Evolutionary conservation across 2,329 filamentous ascomycete genomes (phyloP), one percentile per base, ranked within the genome.

Genomic region (Epicoccum nigrum): DNA sequence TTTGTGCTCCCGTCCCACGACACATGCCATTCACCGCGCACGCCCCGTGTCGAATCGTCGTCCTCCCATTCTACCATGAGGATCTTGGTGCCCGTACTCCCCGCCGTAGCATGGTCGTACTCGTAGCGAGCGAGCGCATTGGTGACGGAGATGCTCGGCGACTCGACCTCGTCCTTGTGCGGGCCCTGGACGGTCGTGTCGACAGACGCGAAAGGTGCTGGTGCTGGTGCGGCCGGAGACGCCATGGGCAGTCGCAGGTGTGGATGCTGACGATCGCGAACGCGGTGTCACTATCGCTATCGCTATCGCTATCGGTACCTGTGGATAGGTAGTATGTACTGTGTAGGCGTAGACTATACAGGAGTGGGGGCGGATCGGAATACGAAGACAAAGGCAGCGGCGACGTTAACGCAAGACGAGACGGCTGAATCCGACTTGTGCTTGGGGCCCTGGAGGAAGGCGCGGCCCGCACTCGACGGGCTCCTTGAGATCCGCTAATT

Each of bases 51-150:
- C 33, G 76, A 72, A 52, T 81, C 76, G 59, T 83, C 81, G 44
- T 87, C 84, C 69, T 90, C 86, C 92, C 92, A 96, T 72, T 96
- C 91, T 31, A 96, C 87, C 90, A 96, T 94, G 63, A 96, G 78
- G 57, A 96, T 87, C 77, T 96, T 96, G 56, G 90, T 95, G 32
- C 91, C 91, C 60, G 92, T 88, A 5, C 40, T 45, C 59, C 92
- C 88, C 5, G 45, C 45, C 59, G 92, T 88, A 41, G 85, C 88
- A 70, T 83, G 84, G 28, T 92, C 88, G 69, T 96, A 95, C 71
- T 96, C 92, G 74, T 95, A 96, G 52, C 92, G 86, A 37, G 90
- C 88, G 37, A 91, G 79, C n/a, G 87, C 87, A 49, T 81, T 83
- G 38, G 66, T 79, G 67, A 69, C 76, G 44, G 77, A 79, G 50